These are phyloP conservation scores for Bondarzewia mesenterica DNA, from an alignment of 1,284 basidiomycete genomes.

Conservation along the genomic window DNA sequence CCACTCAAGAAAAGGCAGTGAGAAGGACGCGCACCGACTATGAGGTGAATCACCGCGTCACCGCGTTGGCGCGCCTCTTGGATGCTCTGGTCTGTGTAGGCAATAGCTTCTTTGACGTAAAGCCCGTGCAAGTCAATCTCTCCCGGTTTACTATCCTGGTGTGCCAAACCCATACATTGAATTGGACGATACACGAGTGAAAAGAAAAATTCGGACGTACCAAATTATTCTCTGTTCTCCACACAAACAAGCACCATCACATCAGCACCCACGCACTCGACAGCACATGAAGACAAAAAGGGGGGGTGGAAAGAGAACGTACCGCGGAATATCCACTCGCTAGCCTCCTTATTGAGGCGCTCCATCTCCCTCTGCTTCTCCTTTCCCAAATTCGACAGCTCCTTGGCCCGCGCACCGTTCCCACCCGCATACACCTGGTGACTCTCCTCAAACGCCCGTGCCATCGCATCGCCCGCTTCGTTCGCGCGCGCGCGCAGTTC, in stretches of 20 bases:
- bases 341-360: conserved; percentile 76
- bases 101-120: conserved; percentile 90
- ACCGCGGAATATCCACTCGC: conserved; percentile 86
- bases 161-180: neutral
- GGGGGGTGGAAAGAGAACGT: conserved; percentile 6
- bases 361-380: conserved; percentile 77
- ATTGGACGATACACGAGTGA: neutral
- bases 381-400: conserved; percentile 80
- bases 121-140: conserved; percentile 89
- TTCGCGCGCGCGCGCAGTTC: conserved; percentile 67
- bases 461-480: conserved; percentile 71
- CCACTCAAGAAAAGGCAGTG: neutral
- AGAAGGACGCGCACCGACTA: conserved; percentile 60
- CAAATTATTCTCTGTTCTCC: conserved; percentile 87
- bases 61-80: conserved; percentile 60
- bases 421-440: conserved; percentile 62
- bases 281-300: neutral
- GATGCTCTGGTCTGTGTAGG: conserved; percentile 62
- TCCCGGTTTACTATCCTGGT: conserved; percentile 57
- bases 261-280: neutral
- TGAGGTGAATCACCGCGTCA: conserved; percentile 68
- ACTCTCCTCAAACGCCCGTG: conserved; percentile 54
- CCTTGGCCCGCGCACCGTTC: conserved; percentile 78
- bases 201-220: conserved; percentile 22
- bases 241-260: no score